phyloP scores from a whole-genome alignment of 768 basidiomycete species.

The Panellus pusillus region DNA sequence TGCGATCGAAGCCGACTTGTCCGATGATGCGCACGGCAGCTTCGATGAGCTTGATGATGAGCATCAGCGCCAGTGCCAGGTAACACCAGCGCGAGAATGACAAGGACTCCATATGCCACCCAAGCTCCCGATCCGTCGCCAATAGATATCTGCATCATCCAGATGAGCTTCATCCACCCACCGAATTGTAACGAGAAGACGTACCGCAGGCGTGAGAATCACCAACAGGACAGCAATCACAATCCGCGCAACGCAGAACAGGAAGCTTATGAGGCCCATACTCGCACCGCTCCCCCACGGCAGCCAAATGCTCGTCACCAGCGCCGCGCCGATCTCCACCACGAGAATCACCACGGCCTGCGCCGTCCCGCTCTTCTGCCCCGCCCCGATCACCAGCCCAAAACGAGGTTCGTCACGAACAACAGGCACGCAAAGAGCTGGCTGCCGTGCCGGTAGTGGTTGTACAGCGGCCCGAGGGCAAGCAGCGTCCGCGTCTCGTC shows the following conservation, averaged over 20 bases:
- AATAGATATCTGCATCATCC: slow-evolving; percentile 73
- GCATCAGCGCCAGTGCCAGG: slow-evolving; percentile 77
- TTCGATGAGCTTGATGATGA: slow-evolving; percentile 83
- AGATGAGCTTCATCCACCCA: neutral
- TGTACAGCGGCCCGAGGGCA: slow-evolving; percentile 89
- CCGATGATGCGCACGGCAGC: slow-evolving; percentile 77
- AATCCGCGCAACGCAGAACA: slow-evolving; percentile 89
- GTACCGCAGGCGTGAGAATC: slow-evolving; percentile 84
- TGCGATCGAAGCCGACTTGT: slow-evolving; percentile 80
- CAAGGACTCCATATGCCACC: slow-evolving; percentile 91
- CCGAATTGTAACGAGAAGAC: slow-evolving; percentile 28
- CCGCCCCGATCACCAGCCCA: slow-evolving; percentile 85
- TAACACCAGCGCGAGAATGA: slow-evolving; percentile 81
- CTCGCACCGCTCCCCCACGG: slow-evolving; percentile 97
- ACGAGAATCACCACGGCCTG: slow-evolving; percentile 90
- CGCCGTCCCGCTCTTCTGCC: slow-evolving; percentile 85
- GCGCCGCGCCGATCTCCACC: slow-evolving; percentile 81
- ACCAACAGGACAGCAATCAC: slow-evolving; percentile 88
- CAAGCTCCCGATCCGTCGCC: slow-evolving; percentile 81
- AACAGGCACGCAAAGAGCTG: slow-evolving; percentile 84
- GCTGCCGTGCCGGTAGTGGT: slow-evolving; percentile 88
- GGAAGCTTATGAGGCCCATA: slow-evolving; percentile 94
- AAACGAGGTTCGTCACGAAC: slow-evolving; percentile 82
- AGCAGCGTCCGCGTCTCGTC: slow-evolving; percentile 93
- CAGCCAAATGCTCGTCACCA: slow-evolving; percentile 91